phyloP scores from a whole-genome alignment of 495 filamentous ascomycete genomes.

The Penicillium samsonianum region DNA sequence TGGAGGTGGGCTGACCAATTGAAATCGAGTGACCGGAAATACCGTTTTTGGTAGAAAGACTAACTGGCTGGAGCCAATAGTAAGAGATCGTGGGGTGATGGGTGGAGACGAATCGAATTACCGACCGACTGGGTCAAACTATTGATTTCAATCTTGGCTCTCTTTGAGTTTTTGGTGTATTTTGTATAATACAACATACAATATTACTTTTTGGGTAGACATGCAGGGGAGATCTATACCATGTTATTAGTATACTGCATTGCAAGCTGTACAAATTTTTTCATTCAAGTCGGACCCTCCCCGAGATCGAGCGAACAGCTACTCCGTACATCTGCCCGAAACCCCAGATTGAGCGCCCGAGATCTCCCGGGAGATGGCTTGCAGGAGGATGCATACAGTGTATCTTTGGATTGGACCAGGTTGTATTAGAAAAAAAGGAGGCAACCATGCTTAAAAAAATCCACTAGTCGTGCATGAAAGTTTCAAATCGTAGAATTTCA shows the following conservation, averaged over 20 bases:
- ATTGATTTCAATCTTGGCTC: constrained; percentile 1
- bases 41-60: constrained; percentile 1
- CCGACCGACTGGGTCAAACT: neutral
- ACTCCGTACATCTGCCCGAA: constrained; percentile 7
- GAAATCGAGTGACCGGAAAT: neutral
- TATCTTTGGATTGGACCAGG: neutral
- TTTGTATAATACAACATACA: neutral
- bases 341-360: constrained; percentile 8
- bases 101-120: constrained; percentile 1
- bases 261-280: neutral
- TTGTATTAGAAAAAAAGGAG: neutral
- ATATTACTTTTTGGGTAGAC: neutral
- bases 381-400: neutral
- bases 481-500: constrained; percentile 8
- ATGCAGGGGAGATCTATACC: neutral
- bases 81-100: neutral
- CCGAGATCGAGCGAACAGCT: neutral
- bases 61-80: constrained; percentile 4
- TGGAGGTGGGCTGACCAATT: too few relatives aligned
- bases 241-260: neutral
- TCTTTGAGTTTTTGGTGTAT: neutral
- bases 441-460: neutral
- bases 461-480: constrained; percentile 5
- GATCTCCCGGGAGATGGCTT: constrained; percentile 8
- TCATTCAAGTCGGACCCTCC: neutral